A percentile compares a stretch with the other conserved stretches of the same genome.
Evolutionary conservation across 257 asterid species (phyloP).

Genomic region (Phtheirospermum japonicum): DNA sequence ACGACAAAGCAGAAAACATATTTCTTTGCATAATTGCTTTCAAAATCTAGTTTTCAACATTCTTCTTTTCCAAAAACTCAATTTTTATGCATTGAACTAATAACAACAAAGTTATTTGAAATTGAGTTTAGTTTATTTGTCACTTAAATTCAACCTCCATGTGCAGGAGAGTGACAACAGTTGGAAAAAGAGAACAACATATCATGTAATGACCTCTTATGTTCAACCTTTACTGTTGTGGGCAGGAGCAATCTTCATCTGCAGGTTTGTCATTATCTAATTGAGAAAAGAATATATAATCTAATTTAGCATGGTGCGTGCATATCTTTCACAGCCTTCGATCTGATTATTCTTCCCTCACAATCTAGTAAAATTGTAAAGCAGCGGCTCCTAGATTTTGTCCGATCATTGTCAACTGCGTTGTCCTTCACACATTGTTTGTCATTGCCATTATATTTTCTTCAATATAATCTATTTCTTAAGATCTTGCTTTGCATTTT

Average conservation of each 20-base stretch:
- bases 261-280: conserved; percentile 60
- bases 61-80: conserved; percentile 20
- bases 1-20: conserved; percentile 50
- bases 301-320: conserved; percentile 22
- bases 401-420: conserved; percentile 82
- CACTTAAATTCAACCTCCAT: neutral
- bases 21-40: conserved; percentile 44
- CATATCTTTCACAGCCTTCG: conserved; percentile 67
- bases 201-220: conserved; percentile 64
- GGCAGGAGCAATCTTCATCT: conserved; percentile 76
- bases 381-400: conserved; percentile 72
- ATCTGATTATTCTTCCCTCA: conserved; percentile 67
- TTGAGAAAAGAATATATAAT: conserved; percentile 15
- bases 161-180: conserved; percentile 61
- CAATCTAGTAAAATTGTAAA: conserved; percentile 78
- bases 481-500: conserved; percentile 5
- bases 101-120: conserved; percentile 5
- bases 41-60: conserved; percentile 22
- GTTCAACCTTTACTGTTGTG: conserved; percentile 80
- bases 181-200: conserved; percentile 67
- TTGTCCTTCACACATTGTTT: conserved; percentile 80
- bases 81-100: conserved; percentile 14
- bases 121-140: neutral
- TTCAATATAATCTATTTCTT: conserved; percentile 9
- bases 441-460: conserved; percentile 28